These are phyloP conservation scores for Ascochyta rabiei DNA, from an alignment of 2,329 filamentous ascomycete species.

Conservation along the genomic window DNA sequence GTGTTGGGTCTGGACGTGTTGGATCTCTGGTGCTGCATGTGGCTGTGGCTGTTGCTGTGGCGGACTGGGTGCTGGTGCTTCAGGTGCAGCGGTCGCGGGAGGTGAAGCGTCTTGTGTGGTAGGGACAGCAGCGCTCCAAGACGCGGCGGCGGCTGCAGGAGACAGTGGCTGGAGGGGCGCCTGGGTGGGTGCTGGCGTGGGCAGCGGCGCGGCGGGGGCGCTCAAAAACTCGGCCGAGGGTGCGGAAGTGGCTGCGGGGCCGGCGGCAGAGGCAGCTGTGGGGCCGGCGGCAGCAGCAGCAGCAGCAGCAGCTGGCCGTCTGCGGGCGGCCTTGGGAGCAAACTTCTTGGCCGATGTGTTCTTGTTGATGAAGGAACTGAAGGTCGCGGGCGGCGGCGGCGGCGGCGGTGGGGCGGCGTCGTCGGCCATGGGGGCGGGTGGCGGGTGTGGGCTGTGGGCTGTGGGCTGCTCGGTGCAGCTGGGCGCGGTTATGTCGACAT, in stretches of 20 bases:
- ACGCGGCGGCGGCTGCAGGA: background rate
- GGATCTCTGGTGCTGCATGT: background rate
- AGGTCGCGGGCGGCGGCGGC: conserved; percentile 24
- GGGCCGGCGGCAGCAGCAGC: background rate
- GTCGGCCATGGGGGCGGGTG: conserved; percentile 41
- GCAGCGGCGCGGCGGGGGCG: conserved; percentile 20
- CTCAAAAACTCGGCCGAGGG: conserved; percentile 7
- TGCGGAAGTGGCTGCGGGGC: conserved; percentile 14
- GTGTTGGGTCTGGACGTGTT: background rate
- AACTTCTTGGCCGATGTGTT: conserved; percentile 56
- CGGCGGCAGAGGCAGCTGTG: conserved; percentile 19
- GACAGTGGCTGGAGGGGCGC: conserved; percentile 11
- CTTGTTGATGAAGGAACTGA: conserved; percentile 45
- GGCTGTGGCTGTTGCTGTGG: background rate
- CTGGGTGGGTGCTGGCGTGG: conserved; percentile 36
- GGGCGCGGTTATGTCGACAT: background rate
- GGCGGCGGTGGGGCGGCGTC: conserved; percentile 12
- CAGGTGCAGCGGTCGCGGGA: background rate
- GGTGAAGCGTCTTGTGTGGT: background rate
- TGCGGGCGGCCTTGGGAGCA: conserved; percentile 54
- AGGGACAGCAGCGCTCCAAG: background rate
- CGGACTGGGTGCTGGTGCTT: background rate
- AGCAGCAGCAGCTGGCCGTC: conserved; percentile 46
- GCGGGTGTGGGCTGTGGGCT: too few relatives aligned
- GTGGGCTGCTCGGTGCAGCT: conserved; percentile 2